Evolutionary conservation across 163 green algal species (phyloP).

Genomic region (Volvox carteri): DNA sequence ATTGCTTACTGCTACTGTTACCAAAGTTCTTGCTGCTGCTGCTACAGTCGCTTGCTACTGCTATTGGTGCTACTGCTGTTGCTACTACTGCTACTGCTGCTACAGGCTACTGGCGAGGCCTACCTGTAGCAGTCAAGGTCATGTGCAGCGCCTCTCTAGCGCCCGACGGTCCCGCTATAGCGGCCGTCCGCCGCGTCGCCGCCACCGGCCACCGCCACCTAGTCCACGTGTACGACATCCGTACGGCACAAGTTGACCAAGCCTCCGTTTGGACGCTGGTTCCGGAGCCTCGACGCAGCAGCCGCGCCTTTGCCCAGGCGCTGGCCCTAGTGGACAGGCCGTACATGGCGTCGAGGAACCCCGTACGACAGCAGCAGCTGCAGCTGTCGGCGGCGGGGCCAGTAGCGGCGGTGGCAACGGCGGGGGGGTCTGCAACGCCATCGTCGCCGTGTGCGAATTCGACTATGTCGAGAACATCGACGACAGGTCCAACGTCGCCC

Average conservation of each 20-base stretch:
- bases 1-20: no score
- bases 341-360: background rate
- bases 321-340: background rate
- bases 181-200: background rate
- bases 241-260: background rate
- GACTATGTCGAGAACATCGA: no score
- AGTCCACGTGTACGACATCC: conserved; percentile 14
- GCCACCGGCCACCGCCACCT: conserved; percentile 12
- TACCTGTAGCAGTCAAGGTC: conserved; percentile 5
- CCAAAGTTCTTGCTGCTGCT: no score
- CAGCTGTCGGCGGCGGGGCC: no score
- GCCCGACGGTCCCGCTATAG: background rate
- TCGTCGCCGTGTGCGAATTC: no score
- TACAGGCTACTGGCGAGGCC: background rate
- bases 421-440: background rate
- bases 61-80: background rate
- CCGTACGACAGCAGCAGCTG: no score
- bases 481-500: no score
- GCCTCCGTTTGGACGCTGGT: background rate
- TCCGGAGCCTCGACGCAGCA: conserved; percentile 26
- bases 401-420: background rate
- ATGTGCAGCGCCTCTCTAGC: conserved; percentile 31
- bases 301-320: background rate
- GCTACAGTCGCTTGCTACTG: no score
- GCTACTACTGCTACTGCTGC: background rate